Conservation (phyloP, 192 early-diverging fungal species). For the Glomus cerebriforme region DNA sequence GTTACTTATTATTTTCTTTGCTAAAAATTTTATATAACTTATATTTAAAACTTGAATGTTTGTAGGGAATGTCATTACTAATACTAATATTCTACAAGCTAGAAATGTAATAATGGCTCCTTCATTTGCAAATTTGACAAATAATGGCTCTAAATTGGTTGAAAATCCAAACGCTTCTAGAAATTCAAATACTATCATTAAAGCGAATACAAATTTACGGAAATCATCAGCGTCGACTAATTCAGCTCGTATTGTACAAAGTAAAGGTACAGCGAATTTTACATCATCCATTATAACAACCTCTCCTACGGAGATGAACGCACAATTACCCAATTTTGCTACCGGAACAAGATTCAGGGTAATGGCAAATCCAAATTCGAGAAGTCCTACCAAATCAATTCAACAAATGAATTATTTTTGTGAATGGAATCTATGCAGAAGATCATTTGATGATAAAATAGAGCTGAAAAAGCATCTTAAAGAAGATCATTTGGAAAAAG, state of each 20-base stretch:
- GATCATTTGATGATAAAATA: neutral
- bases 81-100: neutral
- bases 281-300: neutral
- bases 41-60: neutral
- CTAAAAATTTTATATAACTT: neutral
- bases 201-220: too few relatives aligned
- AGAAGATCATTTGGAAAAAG: neutral
- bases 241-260: neutral
- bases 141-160: neutral
- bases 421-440: neutral
- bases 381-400: neutral
- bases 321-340: too few relatives aligned
- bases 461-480: neutral
- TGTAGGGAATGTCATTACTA: neutral
- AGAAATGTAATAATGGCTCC: neutral
- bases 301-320: too few relatives aligned
- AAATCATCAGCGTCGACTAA: neutral
- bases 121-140: neutral
- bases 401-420: neutral
- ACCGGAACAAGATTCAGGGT: neutral
- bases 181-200: neutral
- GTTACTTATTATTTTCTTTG: neutral
- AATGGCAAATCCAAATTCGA: neutral
- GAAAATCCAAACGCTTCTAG: neutral
- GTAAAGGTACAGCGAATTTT: neutral